Evolutionary conservation across 495 filamentous ascomycete species (phyloP).

Genomic region (Rusavskia elegans): DNA sequence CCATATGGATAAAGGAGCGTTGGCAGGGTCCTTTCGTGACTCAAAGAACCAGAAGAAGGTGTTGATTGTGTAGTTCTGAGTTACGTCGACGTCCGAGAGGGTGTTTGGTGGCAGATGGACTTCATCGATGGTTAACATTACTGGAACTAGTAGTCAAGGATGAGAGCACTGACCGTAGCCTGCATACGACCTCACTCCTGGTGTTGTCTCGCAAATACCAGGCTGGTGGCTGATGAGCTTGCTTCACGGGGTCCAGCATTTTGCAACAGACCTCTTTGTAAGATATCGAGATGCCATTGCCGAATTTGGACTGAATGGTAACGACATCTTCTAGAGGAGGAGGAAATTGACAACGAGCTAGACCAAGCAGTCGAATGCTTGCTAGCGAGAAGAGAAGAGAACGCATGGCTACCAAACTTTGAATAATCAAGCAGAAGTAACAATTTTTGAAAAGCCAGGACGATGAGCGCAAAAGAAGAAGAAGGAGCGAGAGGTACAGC

Average conservation of each 20-base stretch:
- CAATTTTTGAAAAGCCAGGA: background rate
- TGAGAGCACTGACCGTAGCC: conserved; percentile 17
- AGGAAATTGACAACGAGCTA: conserved; percentile 31
- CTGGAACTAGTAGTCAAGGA: background rate
- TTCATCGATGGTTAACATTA: background rate
- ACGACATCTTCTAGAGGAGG: conserved; percentile 36
- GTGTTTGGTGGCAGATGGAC: conserved; percentile 26
- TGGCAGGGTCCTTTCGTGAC: conserved; percentile 29
- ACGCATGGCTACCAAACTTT: background rate
- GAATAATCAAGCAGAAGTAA: background rate
- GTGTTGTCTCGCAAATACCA: conserved; percentile 34
- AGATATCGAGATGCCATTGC: conserved; percentile 42
- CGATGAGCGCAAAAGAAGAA: background rate
- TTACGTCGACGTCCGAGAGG: conserved; percentile 19
- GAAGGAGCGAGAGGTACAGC: background rate
- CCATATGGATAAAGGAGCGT: conserved; percentile 36
- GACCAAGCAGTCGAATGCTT: background rate
- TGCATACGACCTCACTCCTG: conserved; percentile 27
- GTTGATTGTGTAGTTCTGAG: conserved; percentile 25
- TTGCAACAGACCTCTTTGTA: conserved; percentile 42
- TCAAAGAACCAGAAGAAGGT: conserved; percentile 40
- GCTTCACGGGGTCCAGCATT: conserved; percentile 7
- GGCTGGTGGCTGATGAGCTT: conserved; percentile 19
- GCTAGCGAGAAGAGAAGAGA: background rate
- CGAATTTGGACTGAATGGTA: conserved; percentile 38